These are phyloP conservation scores for Aspergillus quadrilineatus DNA, from an alignment of 2,329 filamentous ascomycete genomes.

Conservation along the genomic window DNA sequence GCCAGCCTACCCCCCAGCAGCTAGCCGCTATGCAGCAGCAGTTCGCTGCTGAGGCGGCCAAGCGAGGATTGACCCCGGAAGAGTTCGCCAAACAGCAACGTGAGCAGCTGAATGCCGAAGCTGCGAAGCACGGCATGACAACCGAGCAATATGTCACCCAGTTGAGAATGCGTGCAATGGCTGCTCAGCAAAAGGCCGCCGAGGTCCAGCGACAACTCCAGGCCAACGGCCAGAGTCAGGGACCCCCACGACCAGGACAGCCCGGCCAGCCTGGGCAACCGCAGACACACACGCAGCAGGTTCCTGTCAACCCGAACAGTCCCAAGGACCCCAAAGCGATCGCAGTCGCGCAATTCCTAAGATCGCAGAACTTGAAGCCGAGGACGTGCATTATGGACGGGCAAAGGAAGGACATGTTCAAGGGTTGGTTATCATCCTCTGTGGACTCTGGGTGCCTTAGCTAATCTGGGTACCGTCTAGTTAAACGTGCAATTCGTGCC, in stretches of 20 bases:
- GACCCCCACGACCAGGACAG: slow-evolving; percentile 9
- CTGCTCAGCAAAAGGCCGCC: slow-evolving; percentile 42
- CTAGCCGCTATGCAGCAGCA: slow-evolving; percentile 80
- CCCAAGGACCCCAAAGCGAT: slow-evolving; percentile 87
- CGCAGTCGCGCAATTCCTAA: slow-evolving; percentile 84
- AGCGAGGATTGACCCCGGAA: slow-evolving; percentile 78
- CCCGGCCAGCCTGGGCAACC: slow-evolving; percentile 32
- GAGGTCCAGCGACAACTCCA: slow-evolving; percentile 39
- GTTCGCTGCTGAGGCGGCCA: slow-evolving; percentile 77
- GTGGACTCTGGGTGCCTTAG: neutral
- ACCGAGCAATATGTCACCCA: slow-evolving; percentile 51
- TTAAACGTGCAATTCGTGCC: slow-evolving; percentile 92
- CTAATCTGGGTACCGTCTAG: slow-evolving; percentile 47
- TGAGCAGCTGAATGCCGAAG: slow-evolving; percentile 47
- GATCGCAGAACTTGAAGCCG: slow-evolving; percentile 78
- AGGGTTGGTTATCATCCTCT: slow-evolving; percentile 56
- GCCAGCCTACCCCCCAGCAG: slow-evolving; percentile 73
- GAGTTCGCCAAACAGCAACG: slow-evolving; percentile 70
- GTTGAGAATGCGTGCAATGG: slow-evolving; percentile 48
- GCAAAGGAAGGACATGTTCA: slow-evolving; percentile 97
- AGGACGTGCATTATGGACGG: slow-evolving; percentile 92
- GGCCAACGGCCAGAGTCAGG: slow-evolving; percentile 17
- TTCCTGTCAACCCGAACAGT: slow-evolving; percentile 47
- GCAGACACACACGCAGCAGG: slow-evolving; percentile 42
- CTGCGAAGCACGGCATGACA: slow-evolving; percentile 53